Conservation (phyloP, 257 asterid genomes). For the Ajuga chamaepitys region DNA sequence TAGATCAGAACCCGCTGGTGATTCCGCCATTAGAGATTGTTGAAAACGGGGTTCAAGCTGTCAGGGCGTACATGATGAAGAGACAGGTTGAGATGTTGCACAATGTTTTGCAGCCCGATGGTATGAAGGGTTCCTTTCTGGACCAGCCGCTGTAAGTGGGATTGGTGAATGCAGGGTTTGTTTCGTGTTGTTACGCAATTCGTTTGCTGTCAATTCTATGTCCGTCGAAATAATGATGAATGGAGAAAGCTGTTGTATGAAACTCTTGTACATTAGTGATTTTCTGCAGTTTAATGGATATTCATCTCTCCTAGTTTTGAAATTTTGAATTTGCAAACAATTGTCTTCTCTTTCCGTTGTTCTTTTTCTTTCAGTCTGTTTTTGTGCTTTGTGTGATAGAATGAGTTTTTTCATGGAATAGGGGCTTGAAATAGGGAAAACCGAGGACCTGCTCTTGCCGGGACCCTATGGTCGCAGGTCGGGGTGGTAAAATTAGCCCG, state of each 20-base stretch:
- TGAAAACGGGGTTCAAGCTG: slow-evolving; percentile 36
- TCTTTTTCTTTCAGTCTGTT: no score
- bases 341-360: no score
- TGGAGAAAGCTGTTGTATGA: neutral
- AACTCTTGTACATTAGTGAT: neutral
- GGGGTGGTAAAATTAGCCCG: no score
- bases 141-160: slow-evolving; percentile 33
- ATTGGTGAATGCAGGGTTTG: no score
- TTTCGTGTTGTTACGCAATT: neutral
- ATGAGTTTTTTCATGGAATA: no score
- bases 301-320: no score
- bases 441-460: no score
- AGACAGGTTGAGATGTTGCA: slow-evolving; percentile 31
- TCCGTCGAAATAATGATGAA: slow-evolving; percentile 14
- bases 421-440: no score
- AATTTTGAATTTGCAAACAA: no score
- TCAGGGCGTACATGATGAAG: slow-evolving; percentile 52
- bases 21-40: slow-evolving; percentile 49
- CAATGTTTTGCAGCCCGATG: slow-evolving; percentile 21
- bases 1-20: slow-evolving; percentile 57
- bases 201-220: no score
- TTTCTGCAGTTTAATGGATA: neutral
- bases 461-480: no score
- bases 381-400: no score
- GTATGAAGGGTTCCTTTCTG: slow-evolving; percentile 22